Evolutionary conservation across 108 stramenopile genomes (phyloP).

Genomic region (Pseudonitzschia delicatissima): DNA sequence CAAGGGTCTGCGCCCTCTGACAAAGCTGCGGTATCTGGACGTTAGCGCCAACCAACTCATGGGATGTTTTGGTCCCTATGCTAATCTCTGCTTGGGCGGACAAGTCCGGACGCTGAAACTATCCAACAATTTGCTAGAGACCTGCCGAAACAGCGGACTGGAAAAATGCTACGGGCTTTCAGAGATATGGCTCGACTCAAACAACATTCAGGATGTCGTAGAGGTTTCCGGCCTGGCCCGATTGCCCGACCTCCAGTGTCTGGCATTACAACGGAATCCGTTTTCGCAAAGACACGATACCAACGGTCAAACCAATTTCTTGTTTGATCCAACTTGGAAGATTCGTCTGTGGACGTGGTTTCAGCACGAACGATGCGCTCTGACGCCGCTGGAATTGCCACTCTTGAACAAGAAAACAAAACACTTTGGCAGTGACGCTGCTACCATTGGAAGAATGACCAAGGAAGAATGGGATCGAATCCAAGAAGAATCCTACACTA

Average conservation of each 20-base stretch:
- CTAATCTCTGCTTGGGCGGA: slow-evolving; percentile 50
- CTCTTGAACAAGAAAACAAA: background rate
- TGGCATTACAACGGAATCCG: slow-evolving; percentile 64
- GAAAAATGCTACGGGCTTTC: slow-evolving; percentile 70
- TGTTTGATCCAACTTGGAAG: slow-evolving; percentile 5
- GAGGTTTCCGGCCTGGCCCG: slow-evolving; percentile 55
- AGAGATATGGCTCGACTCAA: slow-evolving; percentile 56
- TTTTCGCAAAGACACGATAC: slow-evolving; percentile 15
- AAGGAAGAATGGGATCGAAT: slow-evolving; percentile 8
- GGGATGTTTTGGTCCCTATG: slow-evolving; percentile 29
- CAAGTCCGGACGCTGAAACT: slow-evolving; percentile 61
- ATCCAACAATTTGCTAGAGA: slow-evolving; percentile 54
- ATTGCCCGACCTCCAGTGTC: slow-evolving; percentile 59
- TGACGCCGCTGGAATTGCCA: slow-evolving; percentile 14
- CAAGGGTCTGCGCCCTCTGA: slow-evolving; percentile 41
- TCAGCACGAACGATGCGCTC: slow-evolving; percentile 19
- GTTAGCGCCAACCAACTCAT: slow-evolving; percentile 63
- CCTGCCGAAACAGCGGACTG: slow-evolving; percentile 41
- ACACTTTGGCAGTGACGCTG: background rate
- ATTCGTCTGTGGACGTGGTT: slow-evolving; percentile 29
- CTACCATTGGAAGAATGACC: background rate
- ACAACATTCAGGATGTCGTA: slow-evolving; percentile 54
- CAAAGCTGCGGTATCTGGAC: slow-evolving; percentile 53
- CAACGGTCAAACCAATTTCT: background rate
- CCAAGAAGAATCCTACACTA: slow-evolving; percentile 10